phyloP scores from a whole-genome alignment of 1,284 basidiomycete genomes.

The Ceratobasidium sp. region DNA sequence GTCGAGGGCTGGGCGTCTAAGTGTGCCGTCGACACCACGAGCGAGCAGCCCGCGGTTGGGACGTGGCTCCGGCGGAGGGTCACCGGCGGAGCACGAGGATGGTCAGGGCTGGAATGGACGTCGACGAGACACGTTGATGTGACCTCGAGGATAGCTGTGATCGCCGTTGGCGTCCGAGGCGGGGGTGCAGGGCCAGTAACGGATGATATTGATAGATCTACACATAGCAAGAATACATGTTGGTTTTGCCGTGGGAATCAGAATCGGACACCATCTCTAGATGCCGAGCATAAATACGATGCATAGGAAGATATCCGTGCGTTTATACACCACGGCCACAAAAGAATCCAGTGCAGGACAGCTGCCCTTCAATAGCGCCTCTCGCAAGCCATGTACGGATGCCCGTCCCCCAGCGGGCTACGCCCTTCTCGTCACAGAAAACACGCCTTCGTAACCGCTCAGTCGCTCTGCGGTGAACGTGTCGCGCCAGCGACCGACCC shows the following conservation, averaged over 20 bases:
- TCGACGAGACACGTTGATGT: background rate
- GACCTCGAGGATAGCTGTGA: background rate
- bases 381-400: background rate
- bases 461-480: slow-evolving; percentile 58
- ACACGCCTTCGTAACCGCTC: slow-evolving; percentile 56
- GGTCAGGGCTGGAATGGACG: slow-evolving; percentile 6
- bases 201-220: slow-evolving; percentile 32
- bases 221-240: slow-evolving; percentile 20
- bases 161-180: background rate
- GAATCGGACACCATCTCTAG: background rate
- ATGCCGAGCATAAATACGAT: background rate
- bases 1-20: slow-evolving; percentile 12
- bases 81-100: slow-evolving; percentile 24
- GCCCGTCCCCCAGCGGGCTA: slow-evolving; percentile 1
- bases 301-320: background rate
- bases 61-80: slow-evolving; percentile 15
- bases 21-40: slow-evolving; percentile 16
- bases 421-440: slow-evolving; percentile 31
- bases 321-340: slow-evolving; percentile 27
- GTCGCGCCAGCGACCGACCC: slow-evolving; percentile 59
- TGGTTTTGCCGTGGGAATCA: background rate
- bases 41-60: slow-evolving; percentile 34
- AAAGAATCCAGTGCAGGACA: slow-evolving; percentile 9
- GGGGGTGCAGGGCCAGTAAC: slow-evolving; percentile 9
- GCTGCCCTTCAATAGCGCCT: slow-evolving; percentile 9